These are phyloP conservation scores for Ciborinia camelliae DNA, from an alignment of 2,329 filamentous ascomycete genomes.

Conservation along the genomic window DNA sequence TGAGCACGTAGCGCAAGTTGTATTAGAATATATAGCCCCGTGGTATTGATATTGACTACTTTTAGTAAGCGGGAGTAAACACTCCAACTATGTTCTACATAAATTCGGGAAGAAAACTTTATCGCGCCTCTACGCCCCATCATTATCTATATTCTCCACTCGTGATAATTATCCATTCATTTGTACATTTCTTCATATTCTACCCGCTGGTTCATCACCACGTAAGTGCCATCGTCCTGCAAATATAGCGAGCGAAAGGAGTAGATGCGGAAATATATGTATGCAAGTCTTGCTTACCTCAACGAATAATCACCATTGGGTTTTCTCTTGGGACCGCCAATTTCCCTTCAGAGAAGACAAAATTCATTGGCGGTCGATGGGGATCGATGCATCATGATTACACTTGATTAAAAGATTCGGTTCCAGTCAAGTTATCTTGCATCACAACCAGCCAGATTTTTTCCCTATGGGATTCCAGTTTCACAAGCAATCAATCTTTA, in stretches of 20 bases:
- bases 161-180: too few species aligned
- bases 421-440: conserved; percentile 1
- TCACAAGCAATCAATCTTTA: too few species aligned
- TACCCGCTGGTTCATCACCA: too few species aligned
- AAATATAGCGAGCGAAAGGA: too few species aligned
- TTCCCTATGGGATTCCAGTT: too few species aligned
- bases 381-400: neutral
- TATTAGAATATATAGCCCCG: neutral
- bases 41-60: neutral
- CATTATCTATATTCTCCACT: neutral
- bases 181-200: too few species aligned
- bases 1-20: neutral
- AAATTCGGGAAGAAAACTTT: neutral
- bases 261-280: too few species aligned
- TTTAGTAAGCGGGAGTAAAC: neutral
- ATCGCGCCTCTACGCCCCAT: neutral
- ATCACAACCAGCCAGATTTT: too few species aligned
- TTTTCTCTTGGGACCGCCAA: too few species aligned
- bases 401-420: neutral
- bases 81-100: neutral
- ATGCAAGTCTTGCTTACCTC: too few species aligned
- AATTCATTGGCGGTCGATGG: neutral
- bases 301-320: too few species aligned
- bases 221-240: too few species aligned
- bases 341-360: neutral